Conservation (phyloP, 352 stramenopile species). For the Peronospora belbahrii region DNA sequence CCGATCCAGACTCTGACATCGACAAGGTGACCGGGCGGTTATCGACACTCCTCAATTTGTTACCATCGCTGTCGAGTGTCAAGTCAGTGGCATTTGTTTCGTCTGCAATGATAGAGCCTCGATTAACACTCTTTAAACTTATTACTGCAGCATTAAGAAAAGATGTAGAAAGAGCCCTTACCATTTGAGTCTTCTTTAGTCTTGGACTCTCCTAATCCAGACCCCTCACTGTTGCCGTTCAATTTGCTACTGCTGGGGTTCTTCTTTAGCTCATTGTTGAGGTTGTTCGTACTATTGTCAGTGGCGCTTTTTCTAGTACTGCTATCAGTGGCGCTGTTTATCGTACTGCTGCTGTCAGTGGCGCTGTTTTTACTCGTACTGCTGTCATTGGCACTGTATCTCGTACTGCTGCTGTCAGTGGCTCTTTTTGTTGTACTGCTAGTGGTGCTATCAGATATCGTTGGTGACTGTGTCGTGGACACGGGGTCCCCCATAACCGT, state of each 20-base stretch:
- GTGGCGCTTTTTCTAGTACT: slow-evolving; percentile 2
- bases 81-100: background rate
- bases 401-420: slow-evolving; percentile 1
- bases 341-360: slow-evolving; percentile 8
- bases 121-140: slow-evolving; percentile 11
- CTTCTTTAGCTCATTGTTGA: background rate
- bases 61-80: background rate
- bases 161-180: background rate
- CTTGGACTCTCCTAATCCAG: slow-evolving; percentile 4
- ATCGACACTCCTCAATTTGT: slow-evolving; percentile 2
- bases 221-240: slow-evolving; percentile 10
- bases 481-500: slow-evolving; percentile 9
- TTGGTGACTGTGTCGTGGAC: slow-evolving; percentile 1
- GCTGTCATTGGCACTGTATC: slow-evolving; percentile 1
- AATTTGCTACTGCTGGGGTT: background rate
- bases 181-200: slow-evolving; percentile 9
- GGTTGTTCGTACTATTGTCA: slow-evolving; percentile 2
- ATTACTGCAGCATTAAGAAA: slow-evolving; percentile 1
- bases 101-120: slow-evolving; percentile 14
- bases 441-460: background rate
- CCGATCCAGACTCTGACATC: slow-evolving; percentile 15
- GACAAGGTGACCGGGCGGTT: slow-evolving; percentile 13
- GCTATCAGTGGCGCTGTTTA: background rate
- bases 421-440: slow-evolving; percentile 2
- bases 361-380: slow-evolving; percentile 10